Evolutionary conservation across 1,284 basidiomycete species (phyloP), one percentile per base, ranked within the genome.

Genomic region (Ganoderma meredithae): DNA sequence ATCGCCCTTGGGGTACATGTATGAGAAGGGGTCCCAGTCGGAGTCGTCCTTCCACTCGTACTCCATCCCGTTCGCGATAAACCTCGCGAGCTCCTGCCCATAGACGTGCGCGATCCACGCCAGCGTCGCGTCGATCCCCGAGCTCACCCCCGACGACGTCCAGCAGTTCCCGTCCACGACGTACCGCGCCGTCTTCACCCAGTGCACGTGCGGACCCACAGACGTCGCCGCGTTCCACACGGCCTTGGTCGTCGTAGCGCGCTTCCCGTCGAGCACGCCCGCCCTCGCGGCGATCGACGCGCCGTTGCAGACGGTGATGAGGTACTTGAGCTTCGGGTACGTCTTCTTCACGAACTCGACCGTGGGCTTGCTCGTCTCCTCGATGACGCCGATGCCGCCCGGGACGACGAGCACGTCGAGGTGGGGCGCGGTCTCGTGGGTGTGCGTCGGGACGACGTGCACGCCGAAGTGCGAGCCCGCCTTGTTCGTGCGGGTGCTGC

Each of bases 391-490:
- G 0, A 77, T 49, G 0, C 84, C 83, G 12, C 83, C 84, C 0
- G 84, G 84, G 58, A 85, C 75, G 65, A 85, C 74, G 49, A 85
- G 78, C 17, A 86, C 80, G 52, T 86, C 83, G 25, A 86, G 74
- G n/a, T 76, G 69, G 8, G 83, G 81, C 0, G 79, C 78, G 25
- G 76, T 76, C 49, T 63, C 75, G 73, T 83, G 84, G 8, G 83
- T 83, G 71, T 84, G 83, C 3, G 84, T 85, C 8, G 84, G 83
- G 2, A 80, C 64, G 61, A 84, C 72, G 36, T 77, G 77, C 72
- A 83, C 77, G 52, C 71, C 71, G 71, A 83, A 81, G 60, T 77
- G 69, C 1, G 80, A 78, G 43, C 67, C 64, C 56, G 64, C 52
- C 49, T 72, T 71, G 62, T 70, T 53, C 71, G 58, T 59, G 70